Evolutionary conservation across 495 filamentous ascomycete species (phyloP).

Genomic region (Delitschia confertaspora): DNA sequence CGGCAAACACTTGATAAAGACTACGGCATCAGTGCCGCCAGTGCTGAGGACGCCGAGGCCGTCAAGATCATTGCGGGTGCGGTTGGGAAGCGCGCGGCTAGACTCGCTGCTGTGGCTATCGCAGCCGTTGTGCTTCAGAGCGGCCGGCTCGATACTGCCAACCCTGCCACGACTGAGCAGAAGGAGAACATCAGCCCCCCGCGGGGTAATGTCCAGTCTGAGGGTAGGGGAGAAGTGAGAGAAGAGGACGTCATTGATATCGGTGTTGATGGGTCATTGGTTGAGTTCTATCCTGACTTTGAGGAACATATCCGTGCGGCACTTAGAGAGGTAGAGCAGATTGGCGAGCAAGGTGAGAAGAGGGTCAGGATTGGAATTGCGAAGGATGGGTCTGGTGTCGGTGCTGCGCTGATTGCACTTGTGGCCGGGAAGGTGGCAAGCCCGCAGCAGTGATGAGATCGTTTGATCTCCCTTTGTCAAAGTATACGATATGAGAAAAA

Average conservation of each 20-base stretch:
- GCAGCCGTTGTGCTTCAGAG: conserved; percentile 71
- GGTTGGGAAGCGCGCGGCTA: conserved; percentile 77
- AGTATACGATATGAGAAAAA: too few relatives aligned
- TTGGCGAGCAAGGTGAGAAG: conserved; percentile 65
- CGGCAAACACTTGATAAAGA: conserved; percentile 68
- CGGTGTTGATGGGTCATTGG: conserved; percentile 81
- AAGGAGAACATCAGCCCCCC: conserved; percentile 12
- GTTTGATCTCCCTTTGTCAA: too few relatives aligned
- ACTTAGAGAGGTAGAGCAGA: conserved; percentile 56
- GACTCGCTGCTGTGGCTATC: conserved; percentile 80
- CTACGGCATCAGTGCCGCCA: conserved; percentile 61
- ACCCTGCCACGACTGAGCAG: conserved; percentile 26
- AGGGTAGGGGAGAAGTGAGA: conserved; percentile 11
- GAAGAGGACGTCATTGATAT: conserved; percentile 66
- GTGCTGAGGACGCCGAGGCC: conserved; percentile 68
- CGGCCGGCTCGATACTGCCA: conserved; percentile 47
- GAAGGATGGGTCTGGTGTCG: conserved; percentile 87
- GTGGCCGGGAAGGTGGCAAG: conserved; percentile 41
- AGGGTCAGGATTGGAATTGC: conserved; percentile 84
- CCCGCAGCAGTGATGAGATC: background rate
- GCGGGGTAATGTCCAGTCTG: conserved; percentile 5
- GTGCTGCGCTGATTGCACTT: conserved; percentile 82
- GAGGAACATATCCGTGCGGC: conserved; percentile 69
- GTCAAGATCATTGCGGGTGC: conserved; percentile 73
- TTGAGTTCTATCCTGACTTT: conserved; percentile 89